These are phyloP conservation scores for Pseudohalonectria lignicola DNA, from an alignment of 2,329 filamentous ascomycete species.

Conservation along the genomic window DNA sequence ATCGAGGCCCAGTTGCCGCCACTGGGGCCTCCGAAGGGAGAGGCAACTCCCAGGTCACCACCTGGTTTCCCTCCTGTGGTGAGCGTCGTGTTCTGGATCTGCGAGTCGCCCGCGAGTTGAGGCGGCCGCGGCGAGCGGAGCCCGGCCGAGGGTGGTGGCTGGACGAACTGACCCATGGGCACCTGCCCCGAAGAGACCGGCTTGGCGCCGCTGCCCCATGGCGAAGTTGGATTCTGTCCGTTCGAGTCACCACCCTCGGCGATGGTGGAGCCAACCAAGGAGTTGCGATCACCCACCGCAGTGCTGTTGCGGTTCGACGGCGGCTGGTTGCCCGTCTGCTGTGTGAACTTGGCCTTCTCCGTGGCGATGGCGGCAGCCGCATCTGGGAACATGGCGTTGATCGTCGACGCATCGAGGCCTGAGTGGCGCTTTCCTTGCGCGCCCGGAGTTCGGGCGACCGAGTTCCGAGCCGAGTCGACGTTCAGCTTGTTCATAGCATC, in stretches of 20 bases:
- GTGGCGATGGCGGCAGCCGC: slow-evolving; percentile 96
- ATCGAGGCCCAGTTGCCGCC: slow-evolving; percentile 97
- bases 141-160: slow-evolving; percentile 62
- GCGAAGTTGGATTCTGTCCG: slow-evolving; percentile 60
- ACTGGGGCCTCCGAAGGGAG: slow-evolving; percentile 55
- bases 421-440: slow-evolving; percentile 85
- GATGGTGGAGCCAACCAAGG: slow-evolving; percentile 65
- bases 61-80: slow-evolving; percentile 57
- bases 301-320: slow-evolving; percentile 89
- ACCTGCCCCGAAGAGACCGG: slow-evolving; percentile 68
- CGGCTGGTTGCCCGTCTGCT: slow-evolving; percentile 82
- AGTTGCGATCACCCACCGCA: slow-evolving; percentile 64
- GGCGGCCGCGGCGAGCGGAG: slow-evolving; percentile 72
- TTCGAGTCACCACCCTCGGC: slow-evolving; percentile 38
- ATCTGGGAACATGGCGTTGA: slow-evolving; percentile 98
- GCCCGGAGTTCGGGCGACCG: slow-evolving; percentile 68
- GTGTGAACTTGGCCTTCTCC: slow-evolving; percentile 94
- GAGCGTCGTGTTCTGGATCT: slow-evolving; percentile 76
- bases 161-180: slow-evolving; percentile 90
- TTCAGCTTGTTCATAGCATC: slow-evolving; percentile 95
- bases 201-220: slow-evolving; percentile 69
- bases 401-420: slow-evolving; percentile 82
- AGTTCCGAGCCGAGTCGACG: slow-evolving; percentile 78
- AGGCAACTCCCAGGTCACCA: slow-evolving; percentile 71
- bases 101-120: slow-evolving; percentile 52